Base-by-base conservation (phyloP, 1,284 basidiomycete species). In the Ceratobasidium theobromae region DNA sequence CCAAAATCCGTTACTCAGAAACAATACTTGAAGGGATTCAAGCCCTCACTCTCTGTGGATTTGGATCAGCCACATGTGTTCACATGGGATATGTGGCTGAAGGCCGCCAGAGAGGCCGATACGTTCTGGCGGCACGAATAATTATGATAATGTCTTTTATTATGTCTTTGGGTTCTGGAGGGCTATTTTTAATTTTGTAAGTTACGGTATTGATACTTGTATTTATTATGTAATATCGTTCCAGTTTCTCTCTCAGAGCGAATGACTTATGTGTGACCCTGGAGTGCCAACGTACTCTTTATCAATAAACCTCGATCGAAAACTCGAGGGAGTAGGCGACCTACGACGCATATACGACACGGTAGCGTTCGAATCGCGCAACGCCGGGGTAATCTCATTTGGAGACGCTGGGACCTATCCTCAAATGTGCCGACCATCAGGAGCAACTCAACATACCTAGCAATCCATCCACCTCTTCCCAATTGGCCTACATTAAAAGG, bases 51-150 rank as follows among this genome's bases (percentile, higher is more conserved):
- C 14, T 53, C 30, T 11, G 35, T 43, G 30, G 16, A 41, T 33
- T 30, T 65, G 25, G 38, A 52, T 6, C 28, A 32, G 4, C 27
- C 18, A 14, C 40, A 45, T 35, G 33, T 45, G 40, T 65, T 35
- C 40, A 65, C 62, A 33, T 65, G 62, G 62, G 62, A 30, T 33
- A 65, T 46, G 40, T 65, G 62, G 62, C 41, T 53, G 30, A 41
- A 45, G 21, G 52, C 23, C 23, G 40, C 49, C 25, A 40, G 30
- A 45, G 62, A 65, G 49, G 62, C 51, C 21, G 49, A 65, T 21
- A 18, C 18, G 30, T 65, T 65, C n/a, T 65, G 62, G 62, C n/a
- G n/a, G n/a, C 32, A 53, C 23, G 62, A 65, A 35, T 48, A 23
- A 48, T 43, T 38, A 27, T 18, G 27, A 28, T 60, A 21, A 35